Evolutionary conservation across 2,329 filamentous ascomycete genomes (phyloP).

Genomic region (Talaromyces sp.): DNA sequence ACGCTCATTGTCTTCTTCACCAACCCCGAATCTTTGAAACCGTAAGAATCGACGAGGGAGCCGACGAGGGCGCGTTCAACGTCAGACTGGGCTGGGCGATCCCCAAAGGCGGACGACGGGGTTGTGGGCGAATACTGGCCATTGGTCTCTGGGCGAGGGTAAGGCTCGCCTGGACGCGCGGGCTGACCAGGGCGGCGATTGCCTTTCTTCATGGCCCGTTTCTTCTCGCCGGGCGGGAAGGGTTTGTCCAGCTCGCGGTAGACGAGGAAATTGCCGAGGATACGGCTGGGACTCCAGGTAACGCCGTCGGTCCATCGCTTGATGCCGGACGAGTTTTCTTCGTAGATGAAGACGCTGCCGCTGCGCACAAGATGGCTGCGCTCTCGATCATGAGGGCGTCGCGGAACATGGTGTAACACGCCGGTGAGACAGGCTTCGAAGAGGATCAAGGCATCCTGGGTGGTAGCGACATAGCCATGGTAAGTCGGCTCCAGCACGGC

Average conservation of each 20-base stretch:
- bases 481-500: conserved; percentile 59
- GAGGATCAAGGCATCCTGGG: conserved; percentile 70
- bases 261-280: conserved; percentile 77
- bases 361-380: conserved; percentile 71
- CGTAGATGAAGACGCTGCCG: conserved; percentile 85
- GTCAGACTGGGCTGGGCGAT: conserved; percentile 36
- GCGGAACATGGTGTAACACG: conserved; percentile 66
- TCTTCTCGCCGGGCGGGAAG: conserved; percentile 79
- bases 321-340: conserved; percentile 84
- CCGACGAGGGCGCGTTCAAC: conserved; percentile 63
- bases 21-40: conserved; percentile 75
- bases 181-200: conserved; percentile 41
- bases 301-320: conserved; percentile 93
- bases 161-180: conserved; percentile 50
- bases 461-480: conserved; percentile 62
- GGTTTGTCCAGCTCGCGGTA: conserved; percentile 77
- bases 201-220: conserved; percentile 69
- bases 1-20: conserved; percentile 93
- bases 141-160: conserved; percentile 40
- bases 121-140: conserved; percentile 35
- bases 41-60: conserved; percentile 82
- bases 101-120: conserved; percentile 26
- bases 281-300: conserved; percentile 84
- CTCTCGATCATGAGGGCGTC: conserved; percentile 82
- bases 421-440: conserved; percentile 75